Evolutionary conservation across 177 flowering plant species (phyloP).

Genomic region (Vitis hybrid): DNA sequence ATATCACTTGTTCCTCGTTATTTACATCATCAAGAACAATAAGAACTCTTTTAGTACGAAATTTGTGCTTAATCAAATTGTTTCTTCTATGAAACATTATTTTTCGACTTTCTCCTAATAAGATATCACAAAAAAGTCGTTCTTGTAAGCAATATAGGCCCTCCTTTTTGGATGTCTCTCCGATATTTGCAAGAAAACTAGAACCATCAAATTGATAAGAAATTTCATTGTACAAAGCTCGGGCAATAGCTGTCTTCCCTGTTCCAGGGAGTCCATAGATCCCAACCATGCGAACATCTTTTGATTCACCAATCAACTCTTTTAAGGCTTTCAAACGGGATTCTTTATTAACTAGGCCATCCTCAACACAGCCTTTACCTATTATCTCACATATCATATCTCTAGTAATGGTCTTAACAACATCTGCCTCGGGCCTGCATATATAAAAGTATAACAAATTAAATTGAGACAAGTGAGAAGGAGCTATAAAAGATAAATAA

Average conservation of each 20-base stretch:
- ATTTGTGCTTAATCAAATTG: neutral
- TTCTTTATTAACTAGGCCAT: too few species aligned
- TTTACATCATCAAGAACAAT: slow-evolving; percentile 1
- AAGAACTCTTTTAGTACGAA: neutral
- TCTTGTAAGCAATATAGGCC: neutral
- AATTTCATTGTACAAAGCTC: neutral
- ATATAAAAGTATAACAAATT: too few species aligned
- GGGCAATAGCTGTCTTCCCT: neutral
- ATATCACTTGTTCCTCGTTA: neutral
- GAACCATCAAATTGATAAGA: neutral
- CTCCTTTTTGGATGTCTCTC: neutral
- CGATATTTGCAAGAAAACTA: neutral
- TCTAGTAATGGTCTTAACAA: too few species aligned
- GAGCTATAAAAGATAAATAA: too few species aligned
- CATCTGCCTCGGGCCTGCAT: too few species aligned
- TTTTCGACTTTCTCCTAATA: neutral
- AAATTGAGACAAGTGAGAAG: too few species aligned
- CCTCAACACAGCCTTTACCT: too few species aligned
- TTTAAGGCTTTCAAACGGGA: too few species aligned
- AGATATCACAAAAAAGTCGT: neutral
- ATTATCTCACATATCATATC: too few species aligned
- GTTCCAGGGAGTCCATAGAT: neutral
- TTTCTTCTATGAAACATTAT: neutral
- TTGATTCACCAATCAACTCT: too few species aligned
- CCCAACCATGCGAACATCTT: neutral